Conservation (phyloP, 148 eudicot species). For the Suaeda aralocaspica region DNA sequence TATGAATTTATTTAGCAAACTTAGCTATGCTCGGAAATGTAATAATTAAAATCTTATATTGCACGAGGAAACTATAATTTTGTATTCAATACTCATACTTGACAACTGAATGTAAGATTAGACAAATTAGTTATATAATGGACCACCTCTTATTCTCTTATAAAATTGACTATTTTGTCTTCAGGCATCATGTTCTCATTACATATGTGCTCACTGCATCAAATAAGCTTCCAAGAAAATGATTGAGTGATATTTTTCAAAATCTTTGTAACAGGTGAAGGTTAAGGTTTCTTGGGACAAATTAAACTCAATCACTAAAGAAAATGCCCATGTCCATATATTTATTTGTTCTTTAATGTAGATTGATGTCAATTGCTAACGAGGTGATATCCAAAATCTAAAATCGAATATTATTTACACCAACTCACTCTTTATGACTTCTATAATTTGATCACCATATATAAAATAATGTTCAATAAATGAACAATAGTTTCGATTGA, state of each 20-base stretch:
- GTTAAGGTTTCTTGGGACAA: conserved; percentile 15
- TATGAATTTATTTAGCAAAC: too few relatives aligned
- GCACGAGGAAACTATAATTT: neutral
- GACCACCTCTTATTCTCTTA: neutral
- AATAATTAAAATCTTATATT: neutral
- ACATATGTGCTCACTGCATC: neutral
- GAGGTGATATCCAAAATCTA: too few relatives aligned
- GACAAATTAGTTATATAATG: neutral
- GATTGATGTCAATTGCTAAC: too few relatives aligned
- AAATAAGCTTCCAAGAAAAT: neutral
- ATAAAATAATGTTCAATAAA: too few relatives aligned
- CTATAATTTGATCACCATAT: too few relatives aligned
- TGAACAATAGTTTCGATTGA: too few relatives aligned
- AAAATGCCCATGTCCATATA: too few relatives aligned
- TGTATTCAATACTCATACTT: neutral
- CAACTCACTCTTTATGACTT: too few relatives aligned
- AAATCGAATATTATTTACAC: too few relatives aligned
- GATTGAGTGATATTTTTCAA: neutral
- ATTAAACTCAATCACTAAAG: neutral
- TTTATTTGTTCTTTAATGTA: too few relatives aligned
- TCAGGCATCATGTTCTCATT: conserved; percentile 4
- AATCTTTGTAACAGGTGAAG: conserved; percentile 8
- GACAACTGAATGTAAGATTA: neutral
- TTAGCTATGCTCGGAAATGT: too few relatives aligned
- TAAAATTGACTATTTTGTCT: conserved; percentile 12